Percentiles rank a stretch among this genome's conserved stretches.
Evolutionary conservation across 371 early-diverging fungal species (phyloP).

Genomic region (Mortierella sp.): DNA sequence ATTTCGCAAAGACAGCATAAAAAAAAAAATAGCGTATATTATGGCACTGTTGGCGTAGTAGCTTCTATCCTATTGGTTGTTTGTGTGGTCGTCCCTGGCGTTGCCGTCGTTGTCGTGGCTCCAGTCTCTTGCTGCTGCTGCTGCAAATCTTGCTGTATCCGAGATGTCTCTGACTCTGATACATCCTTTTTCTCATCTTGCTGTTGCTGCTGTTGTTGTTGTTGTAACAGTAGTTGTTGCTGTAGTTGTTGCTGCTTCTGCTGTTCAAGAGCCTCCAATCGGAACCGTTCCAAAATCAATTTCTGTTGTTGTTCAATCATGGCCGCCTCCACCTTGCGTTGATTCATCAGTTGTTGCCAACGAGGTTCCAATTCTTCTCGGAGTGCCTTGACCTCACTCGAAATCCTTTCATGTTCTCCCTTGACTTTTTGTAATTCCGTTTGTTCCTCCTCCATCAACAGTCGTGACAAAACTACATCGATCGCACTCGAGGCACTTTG

Average conservation of each 20-base stretch:
- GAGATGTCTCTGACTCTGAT: neutral
- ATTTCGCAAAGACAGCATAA: too few relatives aligned
- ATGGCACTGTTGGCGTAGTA: constrained; percentile 74
- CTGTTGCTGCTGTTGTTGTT: neutral
- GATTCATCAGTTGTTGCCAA: constrained; percentile 52
- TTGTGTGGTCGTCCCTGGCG: constrained; percentile 17
- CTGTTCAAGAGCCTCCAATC: constrained; percentile 20
- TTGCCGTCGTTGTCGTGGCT: constrained; percentile 34
- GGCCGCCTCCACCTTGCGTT: constrained; percentile 55
- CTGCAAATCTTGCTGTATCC: neutral
- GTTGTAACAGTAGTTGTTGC: constrained; percentile 6
- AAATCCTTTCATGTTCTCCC: constrained; percentile 19
- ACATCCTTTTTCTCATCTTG: neutral
- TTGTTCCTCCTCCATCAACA: constrained; percentile 28
- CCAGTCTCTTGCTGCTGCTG: constrained; percentile 51
- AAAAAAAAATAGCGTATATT: too few relatives aligned
- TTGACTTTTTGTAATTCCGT: constrained; percentile 11
- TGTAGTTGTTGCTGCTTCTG: constrained; percentile 10
- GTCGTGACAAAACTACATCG: constrained; percentile 15
- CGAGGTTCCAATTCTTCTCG: constrained; percentile 53
- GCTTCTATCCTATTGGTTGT: constrained; percentile 33
- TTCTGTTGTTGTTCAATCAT: constrained; percentile 57
- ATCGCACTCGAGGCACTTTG: constrained; percentile 27
- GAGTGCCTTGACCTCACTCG: constrained; percentile 36
- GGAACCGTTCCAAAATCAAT: constrained; percentile 37